A percentile compares a stretch with the other conserved stretches of the same genome.
These are phyloP conservation scores for Ceratocystis alfenasii DNA, from an alignment of 2,329 filamentous ascomycete genomes.

Conservation along the genomic window DNA sequence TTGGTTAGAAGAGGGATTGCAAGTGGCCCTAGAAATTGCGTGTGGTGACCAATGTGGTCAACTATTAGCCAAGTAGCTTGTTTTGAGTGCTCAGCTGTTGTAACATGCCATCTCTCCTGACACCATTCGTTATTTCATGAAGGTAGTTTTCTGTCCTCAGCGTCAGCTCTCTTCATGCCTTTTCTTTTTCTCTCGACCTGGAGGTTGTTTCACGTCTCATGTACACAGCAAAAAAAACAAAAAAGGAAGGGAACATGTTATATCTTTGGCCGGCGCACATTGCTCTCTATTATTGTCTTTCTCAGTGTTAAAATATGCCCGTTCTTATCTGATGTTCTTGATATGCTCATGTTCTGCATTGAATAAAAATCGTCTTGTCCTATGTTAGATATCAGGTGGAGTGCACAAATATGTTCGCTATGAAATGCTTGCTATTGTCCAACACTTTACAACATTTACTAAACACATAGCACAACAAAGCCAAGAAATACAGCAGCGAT, in stretches of 20 bases:
- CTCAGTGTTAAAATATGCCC: neutral
- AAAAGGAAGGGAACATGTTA: conserved; percentile 7
- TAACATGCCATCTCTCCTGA: too few species aligned
- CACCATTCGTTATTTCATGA: too few species aligned
- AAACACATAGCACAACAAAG: neutral
- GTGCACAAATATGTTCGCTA: neutral
- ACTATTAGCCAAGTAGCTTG: too few species aligned
- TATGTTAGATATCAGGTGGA: neutral
- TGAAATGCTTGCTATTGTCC: too few species aligned
- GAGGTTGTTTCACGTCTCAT: conserved; percentile 9
- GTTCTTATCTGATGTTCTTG: neutral
- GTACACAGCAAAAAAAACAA: conserved; percentile 13
- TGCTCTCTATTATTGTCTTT: conserved; percentile 21
- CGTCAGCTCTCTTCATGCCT: conserved; percentile 8
- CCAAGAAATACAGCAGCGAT: neutral
- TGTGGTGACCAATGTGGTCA: neutral
- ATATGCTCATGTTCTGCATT: neutral
- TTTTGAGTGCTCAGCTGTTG: too few species aligned
- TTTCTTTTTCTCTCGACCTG: conserved; percentile 12
- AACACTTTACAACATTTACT: neutral
- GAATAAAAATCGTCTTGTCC: neutral
- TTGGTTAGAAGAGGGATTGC: conserved; percentile 28
- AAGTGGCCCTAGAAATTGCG: neutral
- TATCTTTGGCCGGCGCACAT: conserved; percentile 10
- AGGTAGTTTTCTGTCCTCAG: too few species aligned